Base-by-base conservation (phyloP, 2,329 filamentous ascomycete species). In the Helicocarpus griseus region DNA sequence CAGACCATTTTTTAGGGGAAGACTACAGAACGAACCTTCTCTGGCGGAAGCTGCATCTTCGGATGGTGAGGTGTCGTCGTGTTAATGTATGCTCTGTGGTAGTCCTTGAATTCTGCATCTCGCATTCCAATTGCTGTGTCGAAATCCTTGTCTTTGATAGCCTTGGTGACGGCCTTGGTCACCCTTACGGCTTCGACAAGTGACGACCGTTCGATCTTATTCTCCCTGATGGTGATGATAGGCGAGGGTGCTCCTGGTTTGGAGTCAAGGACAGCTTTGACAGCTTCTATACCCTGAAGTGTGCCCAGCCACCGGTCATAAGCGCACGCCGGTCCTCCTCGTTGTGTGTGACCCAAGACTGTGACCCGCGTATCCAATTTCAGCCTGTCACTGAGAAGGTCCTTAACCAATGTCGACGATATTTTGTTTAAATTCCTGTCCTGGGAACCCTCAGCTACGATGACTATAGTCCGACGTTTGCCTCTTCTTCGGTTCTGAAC, bases 381-480 rank as follows among this genome's bases (percentile, higher is more conserved):
- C 4, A 96, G 80, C 9, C 86, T 83, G 19, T 86, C 74, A 35
- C 89, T 85, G n/a, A 98, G 80, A 48, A 97, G 81, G 60, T 91
- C 81, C 68, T 93, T 95, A 69, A 98, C 87, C 70, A 86, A 85
- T 17, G 77, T 73, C 8, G 89, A 83, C 0, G 82, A 82, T 62
- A 98, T 95, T 70, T 88, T 91, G 65, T 85, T 86, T 53, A 95
- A 81, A 49, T 91, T 73, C 57, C 80, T 79, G 71, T 96, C 90
- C 59, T 90, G 85, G 44, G 93, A 93, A 59, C 93, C 93, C 72
- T 98, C 93, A 49, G 93, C 93, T 49, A 98, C 86, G 61, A 98
- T 95, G 62, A 98, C 91, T 61, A 97, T 97, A 1, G 93, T 97
- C 76, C 95, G 94, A 62, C 93, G 82, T 79, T 97, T 98, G 64